phyloP scores from a whole-genome alignment of 352 stramenopile species.

The Globisporangium perplexum region DNA sequence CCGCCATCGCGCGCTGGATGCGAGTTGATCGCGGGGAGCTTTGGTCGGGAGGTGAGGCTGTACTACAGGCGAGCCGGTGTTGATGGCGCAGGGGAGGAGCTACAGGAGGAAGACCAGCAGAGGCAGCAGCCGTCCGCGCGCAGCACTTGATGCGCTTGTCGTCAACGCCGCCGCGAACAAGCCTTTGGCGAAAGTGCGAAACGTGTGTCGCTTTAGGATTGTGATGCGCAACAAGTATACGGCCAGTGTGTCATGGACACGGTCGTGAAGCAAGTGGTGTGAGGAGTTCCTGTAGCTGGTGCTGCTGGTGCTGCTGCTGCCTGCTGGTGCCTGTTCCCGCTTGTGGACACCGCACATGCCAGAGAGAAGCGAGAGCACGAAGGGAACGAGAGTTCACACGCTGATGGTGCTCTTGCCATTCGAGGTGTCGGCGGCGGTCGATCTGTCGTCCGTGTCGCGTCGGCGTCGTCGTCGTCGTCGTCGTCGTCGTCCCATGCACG shows the following conservation, averaged over 20 bases:
- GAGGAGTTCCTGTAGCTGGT: too few relatives aligned
- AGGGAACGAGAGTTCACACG: background rate
- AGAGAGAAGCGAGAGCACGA: background rate
- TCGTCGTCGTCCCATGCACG: conserved; percentile 7
- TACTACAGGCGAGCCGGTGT: too few relatives aligned
- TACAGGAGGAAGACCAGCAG: too few relatives aligned
- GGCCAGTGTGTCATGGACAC: background rate
- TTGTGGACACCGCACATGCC: background rate
- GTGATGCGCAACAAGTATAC: conserved; percentile 2
- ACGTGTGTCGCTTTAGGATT: background rate
- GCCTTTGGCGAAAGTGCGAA: background rate
- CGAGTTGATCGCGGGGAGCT: background rate
- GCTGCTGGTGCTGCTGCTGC: too few relatives aligned
- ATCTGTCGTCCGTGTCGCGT: background rate
- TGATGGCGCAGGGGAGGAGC: too few relatives aligned
- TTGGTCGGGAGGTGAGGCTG: too few relatives aligned
- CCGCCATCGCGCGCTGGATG: conserved; percentile 37
- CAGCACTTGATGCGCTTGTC: too few relatives aligned
- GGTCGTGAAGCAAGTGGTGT: too few relatives aligned
- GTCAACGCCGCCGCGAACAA: too few relatives aligned
- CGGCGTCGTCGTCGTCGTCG: background rate
- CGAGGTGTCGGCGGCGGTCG: background rate
- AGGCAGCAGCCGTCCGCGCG: too few relatives aligned
- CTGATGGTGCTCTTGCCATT: conserved; percentile 10
- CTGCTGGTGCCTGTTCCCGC: too few relatives aligned